phyloP scores from a whole-genome alignment of 164 flowering plant species.

The Aristolochia fimbriata region DNA sequence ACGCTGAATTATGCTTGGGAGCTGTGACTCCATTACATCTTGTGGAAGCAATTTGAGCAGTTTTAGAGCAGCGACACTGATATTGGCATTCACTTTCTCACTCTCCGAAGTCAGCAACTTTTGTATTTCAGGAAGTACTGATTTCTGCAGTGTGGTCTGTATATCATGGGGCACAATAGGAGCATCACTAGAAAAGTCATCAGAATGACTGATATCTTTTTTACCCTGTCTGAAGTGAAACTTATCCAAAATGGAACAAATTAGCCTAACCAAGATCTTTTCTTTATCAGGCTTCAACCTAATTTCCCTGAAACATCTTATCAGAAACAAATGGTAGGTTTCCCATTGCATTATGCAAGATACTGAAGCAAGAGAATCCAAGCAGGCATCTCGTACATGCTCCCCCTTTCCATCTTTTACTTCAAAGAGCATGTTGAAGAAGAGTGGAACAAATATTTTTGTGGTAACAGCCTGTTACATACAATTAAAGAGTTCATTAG shows the following conservation, averaged over 20 bases:
- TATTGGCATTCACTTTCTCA: slow-evolving; percentile 54
- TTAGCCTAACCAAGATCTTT: slow-evolving; percentile 52
- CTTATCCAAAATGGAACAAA: slow-evolving; percentile 63
- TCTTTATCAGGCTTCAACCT: slow-evolving; percentile 43
- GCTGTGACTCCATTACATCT: slow-evolving; percentile 66
- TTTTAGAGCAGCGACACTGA: slow-evolving; percentile 62
- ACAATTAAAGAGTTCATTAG: slow-evolving; percentile 4
- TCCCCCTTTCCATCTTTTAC: slow-evolving; percentile 62
- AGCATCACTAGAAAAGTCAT: neutral
- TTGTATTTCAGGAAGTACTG: slow-evolving; percentile 60
- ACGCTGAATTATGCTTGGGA: slow-evolving; percentile 64
- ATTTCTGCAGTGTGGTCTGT: slow-evolving; percentile 43
- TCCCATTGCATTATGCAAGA: slow-evolving; percentile 74
- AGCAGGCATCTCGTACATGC: slow-evolving; percentile 60
- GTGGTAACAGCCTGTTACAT: slow-evolving; percentile 37
- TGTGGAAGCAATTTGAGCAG: slow-evolving; percentile 70
- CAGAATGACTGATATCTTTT: slow-evolving; percentile 6
- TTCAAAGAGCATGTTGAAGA: slow-evolving; percentile 72
- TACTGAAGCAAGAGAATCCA: slow-evolving; percentile 72
- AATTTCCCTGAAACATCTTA: slow-evolving; percentile 70
- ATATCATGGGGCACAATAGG: slow-evolving; percentile 21
- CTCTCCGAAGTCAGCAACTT: slow-evolving; percentile 52
- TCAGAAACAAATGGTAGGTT: slow-evolving; percentile 44
- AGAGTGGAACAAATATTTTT: slow-evolving; percentile 69
- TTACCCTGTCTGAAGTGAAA: slow-evolving; percentile 41